Conservation (phyloP, 179 eudicot species). For the Nepenthes alata region DNA sequence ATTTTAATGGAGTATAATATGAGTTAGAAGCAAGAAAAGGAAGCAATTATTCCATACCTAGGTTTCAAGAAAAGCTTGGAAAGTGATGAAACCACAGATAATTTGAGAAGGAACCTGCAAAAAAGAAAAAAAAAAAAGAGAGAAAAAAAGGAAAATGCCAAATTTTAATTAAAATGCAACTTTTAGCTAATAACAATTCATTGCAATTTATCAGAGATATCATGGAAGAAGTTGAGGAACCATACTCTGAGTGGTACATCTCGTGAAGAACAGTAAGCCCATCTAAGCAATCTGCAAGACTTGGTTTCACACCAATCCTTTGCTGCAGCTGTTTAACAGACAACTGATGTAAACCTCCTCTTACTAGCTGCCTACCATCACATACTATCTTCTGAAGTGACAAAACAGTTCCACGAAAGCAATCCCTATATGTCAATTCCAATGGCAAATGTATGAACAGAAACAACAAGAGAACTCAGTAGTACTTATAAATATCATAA, state of each 20-base stretch:
- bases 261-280: slow-evolving; percentile 56
- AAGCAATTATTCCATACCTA: slow-evolving; percentile 26
- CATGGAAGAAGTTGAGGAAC: not conserved
- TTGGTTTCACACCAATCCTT: slow-evolving; percentile 65
- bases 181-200: no score
- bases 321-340: slow-evolving; percentile 47
- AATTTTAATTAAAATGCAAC: no score
- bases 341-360: slow-evolving; percentile 43
- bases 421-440: slow-evolving; percentile 38
- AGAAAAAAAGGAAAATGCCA: no score
- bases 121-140: not conserved
- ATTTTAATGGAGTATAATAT: not conserved
- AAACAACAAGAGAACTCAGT: not conserved
- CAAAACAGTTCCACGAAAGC: slow-evolving; percentile 37
- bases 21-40: not conserved
- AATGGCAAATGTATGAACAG: not conserved
- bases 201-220: not conserved
- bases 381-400: slow-evolving; percentile 56
- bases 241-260: slow-evolving; percentile 87
- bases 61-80: slow-evolving; percentile 35
- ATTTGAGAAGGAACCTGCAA: slow-evolving; percentile 58
- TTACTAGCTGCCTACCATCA: slow-evolving; percentile 58
- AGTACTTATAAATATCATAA: not conserved
- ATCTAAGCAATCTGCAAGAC: slow-evolving; percentile 71
- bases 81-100: slow-evolving; percentile 54